Evolutionary conservation across 1,284 basidiomycete species (phyloP).

Genomic region (Cryptococcus wingfieldii): DNA sequence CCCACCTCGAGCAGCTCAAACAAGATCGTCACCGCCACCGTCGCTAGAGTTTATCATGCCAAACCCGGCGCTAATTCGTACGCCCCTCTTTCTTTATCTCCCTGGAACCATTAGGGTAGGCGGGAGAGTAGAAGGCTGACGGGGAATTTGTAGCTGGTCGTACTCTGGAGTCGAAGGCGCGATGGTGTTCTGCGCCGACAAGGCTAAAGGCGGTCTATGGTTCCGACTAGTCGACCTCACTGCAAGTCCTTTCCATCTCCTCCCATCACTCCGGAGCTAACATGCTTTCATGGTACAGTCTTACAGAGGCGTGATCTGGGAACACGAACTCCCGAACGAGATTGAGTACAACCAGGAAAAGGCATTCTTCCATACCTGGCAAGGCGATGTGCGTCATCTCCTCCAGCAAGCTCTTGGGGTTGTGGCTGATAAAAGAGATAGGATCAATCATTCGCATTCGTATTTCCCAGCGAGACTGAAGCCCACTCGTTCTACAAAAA

Average conservation of each 20-base stretch:
- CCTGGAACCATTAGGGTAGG: neutral
- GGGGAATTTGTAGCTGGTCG: constrained; percentile 59
- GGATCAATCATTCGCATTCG: constrained; percentile 59
- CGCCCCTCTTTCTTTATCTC: constrained; percentile 7
- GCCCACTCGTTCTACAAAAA: constrained; percentile 88
- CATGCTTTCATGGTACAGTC: constrained; percentile 48
- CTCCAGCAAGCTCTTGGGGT: constrained; percentile 17
- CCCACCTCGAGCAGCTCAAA: constrained; percentile 49
- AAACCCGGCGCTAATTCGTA: constrained; percentile 32
- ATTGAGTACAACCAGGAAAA: constrained; percentile 83
- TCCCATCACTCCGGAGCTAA: neutral
- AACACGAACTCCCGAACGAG: constrained; percentile 83
- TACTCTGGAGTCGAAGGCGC: constrained; percentile 83
- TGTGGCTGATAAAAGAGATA: neutral
- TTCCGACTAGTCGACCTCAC: constrained; percentile 76
- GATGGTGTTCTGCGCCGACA: constrained; percentile 66
- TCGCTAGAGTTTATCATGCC: constrained; percentile 76
- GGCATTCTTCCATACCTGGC: constrained; percentile 89
- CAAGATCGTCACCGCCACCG: constrained; percentile 73
- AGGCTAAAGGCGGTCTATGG: constrained; percentile 57
- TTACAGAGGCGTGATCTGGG: constrained; percentile 85
- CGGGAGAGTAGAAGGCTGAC: neutral
- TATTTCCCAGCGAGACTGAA: constrained; percentile 83
- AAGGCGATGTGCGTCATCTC: constrained; percentile 69
- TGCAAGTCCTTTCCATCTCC: constrained; percentile 33